These are phyloP conservation scores for Cryphonectria japonica DNA, from an alignment of 2,329 filamentous ascomycete species.

Conservation along the genomic window DNA sequence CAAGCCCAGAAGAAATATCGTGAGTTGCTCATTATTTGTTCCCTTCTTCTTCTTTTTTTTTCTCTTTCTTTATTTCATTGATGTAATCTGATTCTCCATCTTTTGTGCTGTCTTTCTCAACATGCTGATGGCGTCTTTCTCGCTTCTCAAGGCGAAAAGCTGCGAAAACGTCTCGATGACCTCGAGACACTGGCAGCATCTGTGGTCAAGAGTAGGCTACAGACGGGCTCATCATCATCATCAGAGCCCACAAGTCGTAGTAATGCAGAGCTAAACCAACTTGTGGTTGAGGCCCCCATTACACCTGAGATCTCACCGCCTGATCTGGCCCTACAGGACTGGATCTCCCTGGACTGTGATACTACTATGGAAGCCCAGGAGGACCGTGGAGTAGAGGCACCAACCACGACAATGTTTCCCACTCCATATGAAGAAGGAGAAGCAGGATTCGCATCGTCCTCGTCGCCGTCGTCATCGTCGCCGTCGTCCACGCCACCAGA, in stretches of 20 bases:
- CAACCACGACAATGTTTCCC: not conserved
- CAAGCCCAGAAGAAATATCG: slow-evolving; percentile 35
- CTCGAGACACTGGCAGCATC: slow-evolving; percentile 31
- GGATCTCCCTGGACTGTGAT: not conserved
- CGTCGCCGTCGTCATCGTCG: not conserved
- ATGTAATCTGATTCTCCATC: too few relatives aligned
- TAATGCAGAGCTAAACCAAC: not conserved
- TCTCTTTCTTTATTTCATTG: not conserved
- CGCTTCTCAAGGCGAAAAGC: slow-evolving; percentile 28
- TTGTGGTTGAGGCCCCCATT: not conserved
- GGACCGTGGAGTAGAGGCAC: not conserved
- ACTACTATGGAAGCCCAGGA: not conserved
- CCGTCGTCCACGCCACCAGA: not conserved
- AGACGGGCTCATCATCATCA: not conserved
- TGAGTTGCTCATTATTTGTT: slow-evolving; percentile 19
- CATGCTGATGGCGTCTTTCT: not conserved
- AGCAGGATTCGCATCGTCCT: not conserved
- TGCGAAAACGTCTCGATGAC: slow-evolving; percentile 29
- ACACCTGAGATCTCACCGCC: not conserved
- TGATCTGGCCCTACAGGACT: not conserved
- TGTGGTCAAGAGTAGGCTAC: not conserved
- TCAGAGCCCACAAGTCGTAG: not conserved
- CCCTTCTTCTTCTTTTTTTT: not conserved
- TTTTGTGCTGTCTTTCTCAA: not conserved
- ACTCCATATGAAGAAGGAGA: not conserved